Evolutionary conservation across 257 asterid species (phyloP).

Genomic region (Eustoma russellianum): DNA sequence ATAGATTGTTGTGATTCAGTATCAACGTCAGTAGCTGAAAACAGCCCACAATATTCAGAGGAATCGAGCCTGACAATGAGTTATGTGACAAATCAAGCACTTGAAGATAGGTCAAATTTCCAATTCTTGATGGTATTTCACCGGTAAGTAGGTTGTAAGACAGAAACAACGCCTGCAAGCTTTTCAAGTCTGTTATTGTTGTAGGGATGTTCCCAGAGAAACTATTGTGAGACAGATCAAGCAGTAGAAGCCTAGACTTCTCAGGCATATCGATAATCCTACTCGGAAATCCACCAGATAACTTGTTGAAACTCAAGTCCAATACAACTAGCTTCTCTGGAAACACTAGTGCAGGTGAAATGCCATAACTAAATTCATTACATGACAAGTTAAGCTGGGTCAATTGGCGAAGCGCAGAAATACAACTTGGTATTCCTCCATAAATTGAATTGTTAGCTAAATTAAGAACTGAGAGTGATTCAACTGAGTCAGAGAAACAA

Average conservation of each 20-base stretch:
- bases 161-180: conserved; percentile 76
- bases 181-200: conserved; percentile 58
- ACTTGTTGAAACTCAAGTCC: conserved; percentile 76
- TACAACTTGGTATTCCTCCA: conserved; percentile 85
- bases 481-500: conserved; percentile 50
- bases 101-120: conserved; percentile 84
- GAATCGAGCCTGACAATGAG: conserved; percentile 59
- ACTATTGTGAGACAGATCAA: conserved; percentile 69
- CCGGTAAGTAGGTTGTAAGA: conserved; percentile 68
- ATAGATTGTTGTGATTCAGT: conserved; percentile 68
- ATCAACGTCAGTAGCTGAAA: conserved; percentile 69
- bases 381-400: conserved; percentile 65
- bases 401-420: conserved; percentile 42
- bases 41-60: conserved; percentile 84
- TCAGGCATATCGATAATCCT: conserved; percentile 45
- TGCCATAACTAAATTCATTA: conserved; percentile 57
- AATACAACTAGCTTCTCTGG: conserved; percentile 44
- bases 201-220: conserved; percentile 64
- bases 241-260: conserved; percentile 51
- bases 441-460: conserved; percentile 61
- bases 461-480: conserved; percentile 52
- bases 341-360: conserved; percentile 74
- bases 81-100: conserved; percentile 81
- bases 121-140: conserved; percentile 74
- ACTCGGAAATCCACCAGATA: conserved; percentile 64